phyloP scores from a whole-genome alignment of 768 basidiomycete genomes.

The Suillus cothurnatus region DNA sequence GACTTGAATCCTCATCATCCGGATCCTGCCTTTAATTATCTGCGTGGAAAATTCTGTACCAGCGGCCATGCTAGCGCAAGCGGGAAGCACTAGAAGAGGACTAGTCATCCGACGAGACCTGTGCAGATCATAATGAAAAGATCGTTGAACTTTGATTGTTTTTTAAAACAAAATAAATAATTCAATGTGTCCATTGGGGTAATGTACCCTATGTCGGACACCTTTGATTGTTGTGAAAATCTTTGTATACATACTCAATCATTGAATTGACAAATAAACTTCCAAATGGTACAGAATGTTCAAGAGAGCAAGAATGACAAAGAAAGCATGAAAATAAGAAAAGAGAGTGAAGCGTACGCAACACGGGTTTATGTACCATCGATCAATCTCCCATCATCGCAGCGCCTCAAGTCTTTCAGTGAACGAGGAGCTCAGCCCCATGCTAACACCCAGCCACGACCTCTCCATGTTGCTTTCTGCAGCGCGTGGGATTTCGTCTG shows the following conservation, averaged over 20 bases:
- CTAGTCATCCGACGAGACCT: neutral
- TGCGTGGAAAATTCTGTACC: neutral
- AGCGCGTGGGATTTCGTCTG: neutral
- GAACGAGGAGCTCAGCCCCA: constrained; percentile 23
- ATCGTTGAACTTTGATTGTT: neutral
- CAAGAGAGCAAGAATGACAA: neutral
- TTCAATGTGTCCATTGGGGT: too few relatives aligned
- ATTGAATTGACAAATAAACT: neutral
- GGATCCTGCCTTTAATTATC: neutral
- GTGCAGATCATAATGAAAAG: neutral
- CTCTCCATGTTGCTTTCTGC: neutral
- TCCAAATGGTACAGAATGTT: neutral
- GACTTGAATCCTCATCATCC: neutral
- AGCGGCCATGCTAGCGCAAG: neutral
- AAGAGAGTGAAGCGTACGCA: neutral
- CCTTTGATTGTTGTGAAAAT: neutral
- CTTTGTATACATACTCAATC: neutral
- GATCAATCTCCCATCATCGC: neutral
- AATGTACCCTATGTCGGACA: too few relatives aligned
- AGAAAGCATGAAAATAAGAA: neutral
- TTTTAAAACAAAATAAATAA: too few relatives aligned
- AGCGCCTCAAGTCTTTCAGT: neutral
- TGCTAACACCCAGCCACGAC: constrained; percentile 23
- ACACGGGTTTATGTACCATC: neutral
- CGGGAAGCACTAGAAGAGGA: neutral